These are phyloP conservation scores for Themeda triandra DNA, from an alignment of 176 grass and related monocot species.

Conservation along the genomic window DNA sequence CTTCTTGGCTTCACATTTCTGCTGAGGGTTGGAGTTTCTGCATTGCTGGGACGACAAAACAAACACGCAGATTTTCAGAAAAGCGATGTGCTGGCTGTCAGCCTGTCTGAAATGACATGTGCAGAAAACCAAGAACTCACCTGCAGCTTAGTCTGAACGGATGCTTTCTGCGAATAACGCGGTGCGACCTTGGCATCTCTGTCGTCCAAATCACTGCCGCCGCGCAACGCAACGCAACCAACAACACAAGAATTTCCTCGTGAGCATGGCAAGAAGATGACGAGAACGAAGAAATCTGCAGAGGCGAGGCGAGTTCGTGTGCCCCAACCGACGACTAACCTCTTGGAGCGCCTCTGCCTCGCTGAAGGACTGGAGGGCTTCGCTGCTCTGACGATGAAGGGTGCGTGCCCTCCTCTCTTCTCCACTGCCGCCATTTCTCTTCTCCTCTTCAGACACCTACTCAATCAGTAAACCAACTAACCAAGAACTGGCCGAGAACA, in stretches of 20 bases:
- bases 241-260: not conserved
- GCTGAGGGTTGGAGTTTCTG: constrained; percentile 37
- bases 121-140: constrained; percentile 24
- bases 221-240: too few species aligned
- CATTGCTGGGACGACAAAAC: constrained; percentile 33
- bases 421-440: constrained; percentile 39
- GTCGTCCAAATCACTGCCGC: constrained; percentile 62
- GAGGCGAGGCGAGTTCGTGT: not conserved
- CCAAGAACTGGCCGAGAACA: constrained; percentile 13
- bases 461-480: not conserved
- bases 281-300: not conserved
- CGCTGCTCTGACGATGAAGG: constrained; percentile 30
- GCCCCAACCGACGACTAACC: constrained; percentile 20
- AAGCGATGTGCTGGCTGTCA: too few species aligned
- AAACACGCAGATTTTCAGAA: constrained; percentile 19
- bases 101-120: not conserved
- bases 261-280: not conserved
- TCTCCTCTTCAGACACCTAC: constrained; percentile 18
- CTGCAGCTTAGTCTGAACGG: constrained; percentile 24
- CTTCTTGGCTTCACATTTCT: constrained; percentile 36
- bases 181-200: constrained; percentile 35
- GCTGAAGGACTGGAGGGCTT: constrained; percentile 29
- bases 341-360: constrained; percentile 66
- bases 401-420: constrained; percentile 40
- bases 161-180: constrained; percentile 43